phyloP scores from a whole-genome alignment of 2,329 filamentous ascomycete genomes.

The Claviceps humidiphila region DNA sequence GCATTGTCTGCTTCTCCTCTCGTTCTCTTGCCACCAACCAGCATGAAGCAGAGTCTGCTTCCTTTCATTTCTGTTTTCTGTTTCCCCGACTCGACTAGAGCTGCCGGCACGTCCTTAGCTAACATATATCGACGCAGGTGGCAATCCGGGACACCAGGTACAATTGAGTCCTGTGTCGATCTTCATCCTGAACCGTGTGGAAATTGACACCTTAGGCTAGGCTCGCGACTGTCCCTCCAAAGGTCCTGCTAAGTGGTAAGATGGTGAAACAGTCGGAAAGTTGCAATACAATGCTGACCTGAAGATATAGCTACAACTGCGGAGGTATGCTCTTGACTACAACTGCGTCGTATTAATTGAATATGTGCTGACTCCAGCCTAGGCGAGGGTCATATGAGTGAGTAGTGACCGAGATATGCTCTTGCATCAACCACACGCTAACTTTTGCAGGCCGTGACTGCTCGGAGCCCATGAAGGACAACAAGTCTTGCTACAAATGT shows the following conservation, averaged over 20 bases:
- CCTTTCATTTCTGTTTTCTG: not conserved
- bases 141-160: conserved; percentile 65
- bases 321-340: conserved; percentile 43
- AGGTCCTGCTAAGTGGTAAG: conserved; percentile 70
- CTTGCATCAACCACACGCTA: not conserved
- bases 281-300: conserved; percentile 10
- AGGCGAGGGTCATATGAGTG: conserved; percentile 66
- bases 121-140: conserved; percentile 35
- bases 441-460: conserved; percentile 66
- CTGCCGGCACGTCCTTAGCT: not conserved
- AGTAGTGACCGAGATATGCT: conserved; percentile 29
- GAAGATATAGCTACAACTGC: conserved; percentile 61
- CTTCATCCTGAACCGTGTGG: not conserved
- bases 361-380: conserved; percentile 14
- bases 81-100: not conserved
- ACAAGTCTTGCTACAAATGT: conserved; percentile 64
- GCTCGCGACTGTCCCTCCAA: conserved; percentile 79
- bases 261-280: conserved; percentile 5
- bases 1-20: not conserved
- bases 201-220: conserved; percentile 27
- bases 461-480: conserved; percentile 78
- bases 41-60: not conserved
- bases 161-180: conserved; percentile 15
- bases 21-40: not conserved
- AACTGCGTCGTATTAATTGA: not conserved